phyloP scores from a whole-genome alignment of 2,329 filamentous ascomycete genomes.

The Mariannaea elegans region DNA sequence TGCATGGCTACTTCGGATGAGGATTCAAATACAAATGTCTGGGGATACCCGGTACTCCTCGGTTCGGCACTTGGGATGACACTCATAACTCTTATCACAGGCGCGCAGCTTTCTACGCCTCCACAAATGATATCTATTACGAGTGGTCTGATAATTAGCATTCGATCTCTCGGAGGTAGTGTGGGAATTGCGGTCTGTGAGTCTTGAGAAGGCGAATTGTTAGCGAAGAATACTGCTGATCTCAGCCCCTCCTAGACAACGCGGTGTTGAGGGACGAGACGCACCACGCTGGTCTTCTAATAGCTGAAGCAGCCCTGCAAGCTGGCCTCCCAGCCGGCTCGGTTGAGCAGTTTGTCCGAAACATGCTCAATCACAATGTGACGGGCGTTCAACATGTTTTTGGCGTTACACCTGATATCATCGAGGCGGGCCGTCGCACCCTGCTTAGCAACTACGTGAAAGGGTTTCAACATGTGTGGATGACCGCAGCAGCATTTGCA shows the following conservation, averaged over 20 bases:
- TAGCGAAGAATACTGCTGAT: background rate
- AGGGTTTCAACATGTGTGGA: constrained; percentile 27
- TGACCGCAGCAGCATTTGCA: constrained; percentile 21
- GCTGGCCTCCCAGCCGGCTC: constrained; percentile 19
- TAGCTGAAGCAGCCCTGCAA: constrained; percentile 6
- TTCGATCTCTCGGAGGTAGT: constrained; percentile 49
- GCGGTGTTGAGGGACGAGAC: constrained; percentile 17
- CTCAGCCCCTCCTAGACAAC: constrained; percentile 11
- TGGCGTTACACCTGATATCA: constrained; percentile 19
- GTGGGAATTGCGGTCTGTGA: constrained; percentile 49
- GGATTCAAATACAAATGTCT: constrained; percentile 37
- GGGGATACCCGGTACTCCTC: constrained; percentile 50
- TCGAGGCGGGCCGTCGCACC: constrained; percentile 5
- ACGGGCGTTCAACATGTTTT: constrained; percentile 9
- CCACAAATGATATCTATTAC: constrained; percentile 49
- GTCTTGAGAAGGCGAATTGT: background rate
- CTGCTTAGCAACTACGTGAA: constrained; percentile 3
- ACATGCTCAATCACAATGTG: constrained; percentile 18
- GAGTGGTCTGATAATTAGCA: constrained; percentile 49
- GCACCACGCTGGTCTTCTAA: background rate
- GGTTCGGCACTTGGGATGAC: constrained; percentile 48
- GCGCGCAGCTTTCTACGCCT: constrained; percentile 50
- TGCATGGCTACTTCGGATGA: constrained; percentile 46
- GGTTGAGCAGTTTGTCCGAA: constrained; percentile 11
- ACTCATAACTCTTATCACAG: constrained; percentile 47